These are phyloP conservation scores for Rhizoclosmatium sp. DNA, from an alignment of 192 early-diverging fungal genomes.

Conservation along the genomic window DNA sequence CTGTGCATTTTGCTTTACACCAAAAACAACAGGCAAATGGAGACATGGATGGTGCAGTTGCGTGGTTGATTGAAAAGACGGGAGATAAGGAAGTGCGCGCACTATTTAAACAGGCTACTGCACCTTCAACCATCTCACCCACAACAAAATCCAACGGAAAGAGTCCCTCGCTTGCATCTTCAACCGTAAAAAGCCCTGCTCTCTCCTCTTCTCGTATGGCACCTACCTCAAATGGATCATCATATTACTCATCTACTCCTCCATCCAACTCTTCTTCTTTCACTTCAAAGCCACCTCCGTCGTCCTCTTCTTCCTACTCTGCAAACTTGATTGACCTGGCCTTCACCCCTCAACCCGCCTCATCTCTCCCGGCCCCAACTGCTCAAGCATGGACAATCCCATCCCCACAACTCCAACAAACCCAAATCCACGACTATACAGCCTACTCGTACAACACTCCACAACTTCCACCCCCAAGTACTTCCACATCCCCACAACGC, in stretches of 20 bases:
- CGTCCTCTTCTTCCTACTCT: neutral
- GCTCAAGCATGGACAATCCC: neutral
- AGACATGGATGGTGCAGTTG: constrained; percentile 18
- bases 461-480: neutral
- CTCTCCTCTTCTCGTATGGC: neutral
- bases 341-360: constrained; percentile 24
- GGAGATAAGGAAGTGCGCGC: constrained; percentile 18
- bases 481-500: neutral
- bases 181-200: neutral
- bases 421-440: neutral
- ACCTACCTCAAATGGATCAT: neutral
- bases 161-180: neutral
- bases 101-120: constrained; percentile 1
- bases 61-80: constrained; percentile 30
- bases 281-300: neutral
- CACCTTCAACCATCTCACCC: neutral
- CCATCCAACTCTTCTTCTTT: neutral
- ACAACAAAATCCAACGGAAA: neutral
- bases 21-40: neutral
- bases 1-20: neutral
- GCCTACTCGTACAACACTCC: neutral
- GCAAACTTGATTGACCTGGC: constrained; percentile 25
- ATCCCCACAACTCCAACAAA: neutral
- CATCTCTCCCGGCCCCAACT: neutral
- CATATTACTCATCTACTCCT: neutral